Evolutionary conservation across 495 filamentous ascomycete species (phyloP).

Genomic region (Lasiosphaeria ovina): DNA sequence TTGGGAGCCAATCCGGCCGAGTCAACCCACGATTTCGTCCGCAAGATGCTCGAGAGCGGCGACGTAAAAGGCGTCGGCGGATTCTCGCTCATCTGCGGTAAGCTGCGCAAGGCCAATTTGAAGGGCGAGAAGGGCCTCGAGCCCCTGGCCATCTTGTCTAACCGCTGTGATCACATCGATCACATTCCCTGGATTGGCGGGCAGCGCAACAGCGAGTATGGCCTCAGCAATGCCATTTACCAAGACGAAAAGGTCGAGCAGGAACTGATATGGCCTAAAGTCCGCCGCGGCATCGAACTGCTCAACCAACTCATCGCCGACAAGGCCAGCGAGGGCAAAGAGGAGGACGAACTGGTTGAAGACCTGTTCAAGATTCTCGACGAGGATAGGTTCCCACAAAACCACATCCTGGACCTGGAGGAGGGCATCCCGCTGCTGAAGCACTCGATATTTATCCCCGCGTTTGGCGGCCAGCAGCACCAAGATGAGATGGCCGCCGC

Average conservation of each 20-base stretch:
- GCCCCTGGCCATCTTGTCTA: slow-evolving; percentile 82
- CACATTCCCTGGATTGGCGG: slow-evolving; percentile 69
- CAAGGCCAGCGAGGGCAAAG: slow-evolving; percentile 42
- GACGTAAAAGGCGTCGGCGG: slow-evolving; percentile 77
- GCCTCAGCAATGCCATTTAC: slow-evolving; percentile 83
- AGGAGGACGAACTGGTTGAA: slow-evolving; percentile 66
- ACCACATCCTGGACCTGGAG: slow-evolving; percentile 60
- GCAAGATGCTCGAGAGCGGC: slow-evolving; percentile 62
- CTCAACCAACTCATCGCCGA: slow-evolving; percentile 41
- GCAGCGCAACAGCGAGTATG: slow-evolving; percentile 62
- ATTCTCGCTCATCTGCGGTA: slow-evolving; percentile 88
- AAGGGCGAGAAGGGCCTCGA: slow-evolving; percentile 43
- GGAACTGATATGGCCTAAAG: slow-evolving; percentile 70
- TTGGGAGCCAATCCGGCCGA: slow-evolving; percentile 53
- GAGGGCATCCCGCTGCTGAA: slow-evolving; percentile 67
- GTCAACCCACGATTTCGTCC: slow-evolving; percentile 63
- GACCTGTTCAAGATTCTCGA: slow-evolving; percentile 69
- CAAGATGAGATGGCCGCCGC: slow-evolving; percentile 52
- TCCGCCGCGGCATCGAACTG: slow-evolving; percentile 54
- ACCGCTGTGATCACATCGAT: slow-evolving; percentile 67
- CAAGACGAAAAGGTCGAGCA: slow-evolving; percentile 41
- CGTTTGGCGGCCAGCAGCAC: slow-evolving; percentile 55
- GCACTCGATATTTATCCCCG: slow-evolving; percentile 82
- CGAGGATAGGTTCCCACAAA: slow-evolving; percentile 66
- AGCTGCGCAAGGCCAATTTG: slow-evolving; percentile 47